Base-by-base conservation (phyloP, 2,329 filamentous ascomycete genomes). In the Epichloe baconii region DNA sequence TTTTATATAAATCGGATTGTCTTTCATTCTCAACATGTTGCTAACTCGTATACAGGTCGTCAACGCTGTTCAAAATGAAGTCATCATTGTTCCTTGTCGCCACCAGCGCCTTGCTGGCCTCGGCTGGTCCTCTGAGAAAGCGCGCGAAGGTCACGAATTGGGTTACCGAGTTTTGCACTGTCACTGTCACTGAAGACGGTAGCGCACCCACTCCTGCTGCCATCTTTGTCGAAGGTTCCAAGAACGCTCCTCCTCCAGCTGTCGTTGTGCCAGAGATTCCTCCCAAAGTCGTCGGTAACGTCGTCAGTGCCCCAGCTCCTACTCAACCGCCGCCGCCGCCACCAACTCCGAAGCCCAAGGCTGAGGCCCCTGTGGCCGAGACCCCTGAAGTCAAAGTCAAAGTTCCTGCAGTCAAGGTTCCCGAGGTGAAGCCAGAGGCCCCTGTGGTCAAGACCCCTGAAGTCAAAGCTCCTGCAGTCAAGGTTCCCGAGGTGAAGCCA, bases 51-150 rank as follows among this genome's bases (percentile, higher is more conserved):
- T 23, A 5, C 34, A 52, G 43, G 35, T 49, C 11, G 38, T 19
- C 37, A 42, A 40, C 6, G 14, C 34, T 38, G 19, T 35, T 43
- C 49, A 47, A 34, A 56, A 78, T 78, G 75, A 78, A 75, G 69
- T 65, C 70, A 45, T 73, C 74, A 47, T 53, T 72, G 52, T 64
- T 72, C 56, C 63, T 78, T 57, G 64, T 66, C 56, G 65, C 68
- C 57, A 66, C 71, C 55, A 66, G 72, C 60, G 72, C 74, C 58
- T 55, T 73, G 49, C 55, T 77, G 62, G 72, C 69, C 51, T 58
- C 67, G 52, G 74, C 74, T 58, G 61, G 63, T 47, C 75, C 74
- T 50, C 61, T 75, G 37, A 56, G 66, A 52, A 68, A 69, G 59
- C 68, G 74, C 48, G 66, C 56, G 45, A 56, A 70, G 53, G 58